Evolutionary conservation across 2,329 filamentous ascomycete species (phyloP).

Genomic region (Stachybotrys chlorohalonatus): DNA sequence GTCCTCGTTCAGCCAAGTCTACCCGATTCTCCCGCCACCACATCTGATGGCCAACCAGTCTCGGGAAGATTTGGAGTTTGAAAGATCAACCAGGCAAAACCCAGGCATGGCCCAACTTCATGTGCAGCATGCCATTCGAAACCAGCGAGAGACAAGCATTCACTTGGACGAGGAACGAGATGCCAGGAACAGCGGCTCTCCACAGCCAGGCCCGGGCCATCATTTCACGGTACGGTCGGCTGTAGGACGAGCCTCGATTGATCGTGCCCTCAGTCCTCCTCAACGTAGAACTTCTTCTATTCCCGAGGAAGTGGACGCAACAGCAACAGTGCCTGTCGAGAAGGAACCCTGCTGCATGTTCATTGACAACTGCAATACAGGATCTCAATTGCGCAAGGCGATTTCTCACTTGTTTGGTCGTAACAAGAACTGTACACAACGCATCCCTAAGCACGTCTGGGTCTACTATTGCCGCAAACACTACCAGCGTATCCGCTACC

Average conservation of each 20-base stretch:
- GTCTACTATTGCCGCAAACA: slow-evolving; percentile 73
- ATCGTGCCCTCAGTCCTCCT: not conserved
- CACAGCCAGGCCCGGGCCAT: not conserved
- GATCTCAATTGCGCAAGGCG: slow-evolving; percentile 58
- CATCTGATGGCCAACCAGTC: slow-evolving; percentile 5
- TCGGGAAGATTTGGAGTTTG: not conserved
- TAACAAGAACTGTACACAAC: slow-evolving; percentile 68
- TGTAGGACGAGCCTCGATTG: not conserved
- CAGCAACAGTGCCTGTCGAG: slow-evolving; percentile 8
- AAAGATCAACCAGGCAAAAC: not conserved
- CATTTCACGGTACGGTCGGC: not conserved
- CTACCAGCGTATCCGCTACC: slow-evolving; percentile 68
- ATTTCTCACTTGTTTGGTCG: slow-evolving; percentile 77
- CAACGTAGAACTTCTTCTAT: not conserved
- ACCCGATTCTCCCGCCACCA: slow-evolving; percentile 8
- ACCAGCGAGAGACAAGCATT: not conserved
- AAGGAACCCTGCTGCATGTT: slow-evolving; percentile 41
- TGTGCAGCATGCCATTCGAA: not conserved
- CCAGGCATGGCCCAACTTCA: not conserved
- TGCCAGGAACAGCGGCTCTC: not conserved
- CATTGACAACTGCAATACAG: slow-evolving; percentile 47
- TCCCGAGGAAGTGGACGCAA: slow-evolving; percentile 6
- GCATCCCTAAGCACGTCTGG: slow-evolving; percentile 63
- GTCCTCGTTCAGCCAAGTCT: slow-evolving; percentile 3
- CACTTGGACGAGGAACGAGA: not conserved